These are phyloP conservation scores for Phytophthora macrochlamydospora DNA, from an alignment of 352 stramenopile genomes.

Conservation along the genomic window DNA sequence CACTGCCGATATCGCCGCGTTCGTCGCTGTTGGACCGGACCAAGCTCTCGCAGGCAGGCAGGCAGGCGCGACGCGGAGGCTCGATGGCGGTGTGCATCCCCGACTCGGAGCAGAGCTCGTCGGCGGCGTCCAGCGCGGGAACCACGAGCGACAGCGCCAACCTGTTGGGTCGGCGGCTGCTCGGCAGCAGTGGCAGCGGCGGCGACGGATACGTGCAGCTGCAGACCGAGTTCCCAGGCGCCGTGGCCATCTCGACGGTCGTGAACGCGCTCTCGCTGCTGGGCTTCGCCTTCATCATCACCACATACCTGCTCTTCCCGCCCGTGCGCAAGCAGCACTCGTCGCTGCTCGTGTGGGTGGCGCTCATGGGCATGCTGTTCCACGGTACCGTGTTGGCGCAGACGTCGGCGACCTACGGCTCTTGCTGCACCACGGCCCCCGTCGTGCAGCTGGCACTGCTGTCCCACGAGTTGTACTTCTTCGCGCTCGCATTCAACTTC, in stretches of 20 bases:
- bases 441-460: conserved; percentile 76
- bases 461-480: conserved; percentile 86
- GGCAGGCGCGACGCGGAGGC: neutral
- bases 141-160: conserved; percentile 33
- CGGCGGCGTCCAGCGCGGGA: conserved; percentile 17
- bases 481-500: conserved; percentile 84
- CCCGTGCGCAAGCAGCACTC: conserved; percentile 83
- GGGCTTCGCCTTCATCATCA: conserved; percentile 79
- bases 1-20: neutral
- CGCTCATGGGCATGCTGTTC: conserved; percentile 81
- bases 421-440: conserved; percentile 67
- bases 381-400: conserved; percentile 73
- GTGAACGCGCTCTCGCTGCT: conserved; percentile 73
- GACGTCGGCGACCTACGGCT: conserved; percentile 46
- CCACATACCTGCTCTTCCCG: conserved; percentile 82
- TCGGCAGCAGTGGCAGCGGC: conserved; percentile 13
- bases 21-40: neutral
- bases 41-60: neutral
- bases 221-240: conserved; percentile 63
- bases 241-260: conserved; percentile 55
- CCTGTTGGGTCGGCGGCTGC: conserved; percentile 38
- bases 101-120: conserved; percentile 17
- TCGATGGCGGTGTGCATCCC: conserved; percentile 36
- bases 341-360: conserved; percentile 81
- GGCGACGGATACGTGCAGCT: conserved; percentile 30